These are phyloP conservation scores for Isatis tinctoria DNA, from an alignment of 345 rosid species.

Conservation along the genomic window DNA sequence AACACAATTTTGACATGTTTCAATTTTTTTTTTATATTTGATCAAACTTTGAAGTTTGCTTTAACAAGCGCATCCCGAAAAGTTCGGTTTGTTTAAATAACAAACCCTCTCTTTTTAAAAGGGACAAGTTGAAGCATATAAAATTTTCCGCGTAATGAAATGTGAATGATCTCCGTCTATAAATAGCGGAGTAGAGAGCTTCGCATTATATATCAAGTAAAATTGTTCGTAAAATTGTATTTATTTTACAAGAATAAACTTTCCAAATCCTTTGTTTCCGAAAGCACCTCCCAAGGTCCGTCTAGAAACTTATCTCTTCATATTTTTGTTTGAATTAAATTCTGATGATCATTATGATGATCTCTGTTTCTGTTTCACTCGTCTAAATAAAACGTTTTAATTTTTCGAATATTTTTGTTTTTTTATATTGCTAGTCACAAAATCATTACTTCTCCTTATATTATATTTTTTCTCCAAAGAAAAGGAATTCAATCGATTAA, in stretches of 20 bases:
- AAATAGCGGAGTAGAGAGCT: slow-evolving; percentile 12
- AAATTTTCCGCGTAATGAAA: not conserved
- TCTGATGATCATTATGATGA: not conserved
- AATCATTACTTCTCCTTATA: not conserved
- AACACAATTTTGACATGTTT: too few relatives aligned
- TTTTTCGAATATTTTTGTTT: not conserved
- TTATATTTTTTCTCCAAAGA: not conserved
- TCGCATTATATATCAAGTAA: not conserved
- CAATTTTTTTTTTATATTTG: not conserved
- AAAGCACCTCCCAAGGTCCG: slow-evolving; percentile 3
- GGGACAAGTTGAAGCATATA: slow-evolving; percentile 12
- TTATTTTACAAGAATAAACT: slow-evolving; percentile 2
- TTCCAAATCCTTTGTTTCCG: not conserved
- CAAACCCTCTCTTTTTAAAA: slow-evolving; percentile 2
- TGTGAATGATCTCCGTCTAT: slow-evolving; percentile 1
- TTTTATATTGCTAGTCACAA: not conserved
- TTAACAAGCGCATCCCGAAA: not conserved
- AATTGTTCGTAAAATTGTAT: not conserved
- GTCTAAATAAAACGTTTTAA: not conserved
- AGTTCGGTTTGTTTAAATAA: not conserved
- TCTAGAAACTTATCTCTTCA: not conserved
- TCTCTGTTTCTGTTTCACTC: not conserved
- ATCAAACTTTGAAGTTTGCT: not conserved
- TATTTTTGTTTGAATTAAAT: not conserved
- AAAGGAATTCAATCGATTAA: not conserved